Evolutionary conservation across 2,329 filamentous ascomycete species (phyloP).

Genomic region (Xylariomycetidae sp.): DNA sequence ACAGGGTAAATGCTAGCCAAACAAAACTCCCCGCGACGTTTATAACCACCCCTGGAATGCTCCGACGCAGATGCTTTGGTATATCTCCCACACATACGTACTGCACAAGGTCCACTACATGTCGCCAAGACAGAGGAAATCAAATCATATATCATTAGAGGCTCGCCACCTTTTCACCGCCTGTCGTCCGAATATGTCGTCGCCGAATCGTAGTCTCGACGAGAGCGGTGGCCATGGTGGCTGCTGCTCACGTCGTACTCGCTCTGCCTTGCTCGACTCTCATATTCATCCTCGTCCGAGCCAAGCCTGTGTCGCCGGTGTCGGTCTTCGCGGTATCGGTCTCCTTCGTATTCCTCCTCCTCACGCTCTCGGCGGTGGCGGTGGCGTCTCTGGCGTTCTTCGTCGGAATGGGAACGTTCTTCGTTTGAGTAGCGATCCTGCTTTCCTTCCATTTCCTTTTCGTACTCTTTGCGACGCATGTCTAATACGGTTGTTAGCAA

Average conservation of each 20-base stretch:
- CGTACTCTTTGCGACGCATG: constrained; percentile 35
- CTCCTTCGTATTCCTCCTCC: constrained; percentile 24
- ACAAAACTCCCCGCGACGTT: no score
- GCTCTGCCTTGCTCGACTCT: constrained; percentile 18
- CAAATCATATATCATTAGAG: constrained; percentile 3
- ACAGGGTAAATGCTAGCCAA: no score
- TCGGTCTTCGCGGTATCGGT: constrained; percentile 17
- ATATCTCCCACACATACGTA: constrained; percentile 6
- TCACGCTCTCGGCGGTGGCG: constrained; percentile 24
- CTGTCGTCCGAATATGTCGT: constrained; percentile 11
- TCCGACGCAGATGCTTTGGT: constrained; percentile 5
- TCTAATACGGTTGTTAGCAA: constrained; percentile 27
- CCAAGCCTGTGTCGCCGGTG: constrained; percentile 19
- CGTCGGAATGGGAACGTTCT: constrained; percentile 25
- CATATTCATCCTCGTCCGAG: constrained; percentile 17
- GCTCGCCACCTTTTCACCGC: constrained; percentile 8
- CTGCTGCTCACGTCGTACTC: constrained; percentile 18
- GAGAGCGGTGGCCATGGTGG: constrained; percentile 11
- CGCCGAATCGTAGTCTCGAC: constrained; percentile 17
- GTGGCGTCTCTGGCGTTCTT: constrained; percentile 23
- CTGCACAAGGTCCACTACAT: constrained; percentile 1
- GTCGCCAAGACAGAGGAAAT: neutral
- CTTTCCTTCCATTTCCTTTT: constrained; percentile 23
- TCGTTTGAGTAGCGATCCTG: constrained; percentile 17
- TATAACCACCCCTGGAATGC: neutral